Conservation (phyloP, 257 asterid genomes). For the Solanum peruvianum region DNA sequence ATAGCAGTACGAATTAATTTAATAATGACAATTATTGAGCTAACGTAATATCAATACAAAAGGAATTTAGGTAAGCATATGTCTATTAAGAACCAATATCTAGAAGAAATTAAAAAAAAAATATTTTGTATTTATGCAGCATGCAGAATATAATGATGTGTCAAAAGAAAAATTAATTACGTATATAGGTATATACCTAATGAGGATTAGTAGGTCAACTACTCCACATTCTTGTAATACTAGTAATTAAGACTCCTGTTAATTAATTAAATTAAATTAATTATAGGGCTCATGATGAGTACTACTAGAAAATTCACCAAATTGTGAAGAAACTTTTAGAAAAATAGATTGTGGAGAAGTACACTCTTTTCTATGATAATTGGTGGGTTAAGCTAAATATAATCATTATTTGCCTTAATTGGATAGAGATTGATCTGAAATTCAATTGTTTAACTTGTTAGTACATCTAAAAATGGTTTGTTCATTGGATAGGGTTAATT, state of each 20-base stretch:
- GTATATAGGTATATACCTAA: background rate
- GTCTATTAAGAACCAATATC: background rate
- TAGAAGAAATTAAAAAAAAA: background rate
- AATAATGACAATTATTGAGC: background rate
- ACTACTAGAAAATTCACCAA: background rate
- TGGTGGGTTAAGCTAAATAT: background rate
- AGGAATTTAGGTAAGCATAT: background rate
- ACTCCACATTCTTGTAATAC: conserved; percentile 22
- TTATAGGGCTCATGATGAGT: background rate
- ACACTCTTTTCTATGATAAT: background rate
- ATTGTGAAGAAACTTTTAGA: background rate
- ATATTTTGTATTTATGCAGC: background rate
- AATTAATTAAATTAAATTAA: background rate
- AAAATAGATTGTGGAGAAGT: background rate
- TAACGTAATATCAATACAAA: background rate
- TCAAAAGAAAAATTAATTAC: background rate
- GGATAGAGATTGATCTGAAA: background rate
- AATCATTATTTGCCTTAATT: background rate
- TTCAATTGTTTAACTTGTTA: background rate
- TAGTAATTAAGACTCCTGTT: background rate
- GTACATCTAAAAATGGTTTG: background rate
- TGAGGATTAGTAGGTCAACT: conserved; percentile 25
- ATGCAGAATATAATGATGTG: conserved; percentile 1
- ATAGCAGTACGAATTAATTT: background rate
- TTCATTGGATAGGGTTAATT: background rate